Evolutionary conservation across 352 stramenopile species (phyloP).

Genomic region (Pythium monospermum): DNA sequence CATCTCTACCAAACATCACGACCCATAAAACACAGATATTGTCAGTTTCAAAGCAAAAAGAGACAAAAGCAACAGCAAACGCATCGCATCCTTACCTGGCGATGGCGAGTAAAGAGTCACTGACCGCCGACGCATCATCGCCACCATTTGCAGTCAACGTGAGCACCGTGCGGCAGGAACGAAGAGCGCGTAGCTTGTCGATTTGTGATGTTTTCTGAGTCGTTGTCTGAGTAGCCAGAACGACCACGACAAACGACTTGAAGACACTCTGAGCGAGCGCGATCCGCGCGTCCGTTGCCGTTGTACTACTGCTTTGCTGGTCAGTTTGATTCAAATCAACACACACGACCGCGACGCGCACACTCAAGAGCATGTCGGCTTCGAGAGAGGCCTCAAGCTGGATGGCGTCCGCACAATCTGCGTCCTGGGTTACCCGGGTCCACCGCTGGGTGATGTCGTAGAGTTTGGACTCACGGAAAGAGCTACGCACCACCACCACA

Average conservation of each 20-base stretch:
- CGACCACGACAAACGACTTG: constrained; percentile 46
- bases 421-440: too few species aligned
- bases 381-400: not conserved
- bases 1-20: not conserved
- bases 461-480: too few species aligned
- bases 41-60: not conserved
- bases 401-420: too few species aligned
- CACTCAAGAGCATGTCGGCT: constrained; percentile 12
- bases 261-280: constrained; percentile 29
- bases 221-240: constrained; percentile 12
- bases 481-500: too few species aligned
- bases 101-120: not conserved
- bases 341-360: constrained; percentile 12
- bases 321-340: not conserved
- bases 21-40: not conserved
- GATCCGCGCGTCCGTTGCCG: constrained; percentile 21
- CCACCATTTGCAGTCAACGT: constrained; percentile 12
- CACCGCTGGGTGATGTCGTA: too few species aligned
- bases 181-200: constrained; percentile 2
- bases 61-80: not conserved
- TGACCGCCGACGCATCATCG: constrained; percentile 5
- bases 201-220: not conserved
- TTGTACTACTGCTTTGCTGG: not conserved
- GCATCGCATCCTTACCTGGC: constrained; percentile 8
- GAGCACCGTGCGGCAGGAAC: too few species aligned